phyloP scores from a whole-genome alignment of 1,139 yeast genomes.

The Suhomyces wounanorum region DNA sequence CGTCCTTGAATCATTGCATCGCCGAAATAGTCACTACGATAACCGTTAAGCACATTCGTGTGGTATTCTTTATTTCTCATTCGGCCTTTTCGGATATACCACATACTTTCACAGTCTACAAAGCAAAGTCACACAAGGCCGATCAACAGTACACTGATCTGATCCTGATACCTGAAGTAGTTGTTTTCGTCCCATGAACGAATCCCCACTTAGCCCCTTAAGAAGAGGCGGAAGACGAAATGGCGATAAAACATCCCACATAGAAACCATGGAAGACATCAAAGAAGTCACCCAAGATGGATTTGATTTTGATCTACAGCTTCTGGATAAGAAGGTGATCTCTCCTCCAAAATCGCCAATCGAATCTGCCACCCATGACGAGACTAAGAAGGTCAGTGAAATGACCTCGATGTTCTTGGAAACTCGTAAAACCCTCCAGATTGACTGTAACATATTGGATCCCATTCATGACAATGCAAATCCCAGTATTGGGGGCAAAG shows the following conservation, averaged over 20 bases:
- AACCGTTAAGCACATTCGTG: background rate
- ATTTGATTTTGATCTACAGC: constrained; percentile 7
- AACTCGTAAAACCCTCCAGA: constrained; percentile 42
- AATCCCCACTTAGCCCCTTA: constrained; percentile 4
- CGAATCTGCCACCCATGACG: constrained; percentile 12
- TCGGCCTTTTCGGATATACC: background rate
- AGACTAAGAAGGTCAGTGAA: constrained; percentile 43
- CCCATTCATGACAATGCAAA: constrained; percentile 20
- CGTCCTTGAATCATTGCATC: background rate
- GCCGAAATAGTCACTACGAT: background rate
- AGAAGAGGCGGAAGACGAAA: constrained; percentile 5
- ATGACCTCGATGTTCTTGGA: constrained; percentile 46
- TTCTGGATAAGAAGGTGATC: background rate
- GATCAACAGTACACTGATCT: background rate
- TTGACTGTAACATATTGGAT: constrained; percentile 43
- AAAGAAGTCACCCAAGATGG: constrained; percentile 6
- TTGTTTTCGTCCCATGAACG: background rate
- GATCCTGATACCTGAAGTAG: background rate
- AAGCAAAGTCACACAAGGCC: background rate
- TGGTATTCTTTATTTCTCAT: background rate
- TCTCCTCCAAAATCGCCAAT: background rate
- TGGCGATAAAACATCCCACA: background rate
- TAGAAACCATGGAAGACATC: constrained; percentile 2
- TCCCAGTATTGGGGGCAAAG: constrained; percentile 16
- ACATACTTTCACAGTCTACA: background rate